Base-by-base conservation (phyloP, 495 filamentous ascomycete genomes). In the Aspergillus hancockii region DNA sequence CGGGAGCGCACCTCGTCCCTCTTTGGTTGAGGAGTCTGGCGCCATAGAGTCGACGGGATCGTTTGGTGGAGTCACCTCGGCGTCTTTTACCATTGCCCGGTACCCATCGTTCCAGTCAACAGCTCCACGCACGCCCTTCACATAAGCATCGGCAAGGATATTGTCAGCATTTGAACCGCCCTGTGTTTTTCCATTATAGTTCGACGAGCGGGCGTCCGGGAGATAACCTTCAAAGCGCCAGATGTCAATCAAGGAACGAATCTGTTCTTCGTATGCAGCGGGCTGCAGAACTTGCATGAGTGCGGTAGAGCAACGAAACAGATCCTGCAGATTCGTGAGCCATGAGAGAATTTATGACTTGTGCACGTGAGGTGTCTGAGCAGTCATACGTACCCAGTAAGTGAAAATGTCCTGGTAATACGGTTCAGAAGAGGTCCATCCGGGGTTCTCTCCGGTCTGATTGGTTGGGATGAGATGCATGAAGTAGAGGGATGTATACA, bases 101-200 rank as follows among this genome's bases (percentile, higher is more conserved):
- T 85, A 90, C 9, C 83, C 88, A 53, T 85, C 85, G n/a, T 78
- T 71, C 88, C 89, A 91, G 65, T 91, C 78, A 9, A 91, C 72
- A n/a, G 69, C 75, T 8, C 79, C 82, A 12, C 82, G 75, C 21
- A 91, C 83, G 1, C 87, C 86, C 58, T 91, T 91, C 34, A 91
- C 83, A 60, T 86, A 91, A 1, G 88, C 87, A 63, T 92, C 89
- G 0, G 88, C 89, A 23, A 92, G 79, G 8, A 92, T 77, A 59
- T 88, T 90, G 67, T 92, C 89, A 1, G 84, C 83, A 60, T 90
- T 90, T 8, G 84, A 89, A 8, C 89, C 89, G 8, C 88, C 90
- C 72, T 92, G 88, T 1, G 79, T 81, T 13, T 82, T 78, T 47
- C 88, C 88, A 59, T 90, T 91, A 71, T 81, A 90, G 67, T 90